Conservation (phyloP, 768 basidiomycete genomes). For the Pleurotus giganteus region DNA sequence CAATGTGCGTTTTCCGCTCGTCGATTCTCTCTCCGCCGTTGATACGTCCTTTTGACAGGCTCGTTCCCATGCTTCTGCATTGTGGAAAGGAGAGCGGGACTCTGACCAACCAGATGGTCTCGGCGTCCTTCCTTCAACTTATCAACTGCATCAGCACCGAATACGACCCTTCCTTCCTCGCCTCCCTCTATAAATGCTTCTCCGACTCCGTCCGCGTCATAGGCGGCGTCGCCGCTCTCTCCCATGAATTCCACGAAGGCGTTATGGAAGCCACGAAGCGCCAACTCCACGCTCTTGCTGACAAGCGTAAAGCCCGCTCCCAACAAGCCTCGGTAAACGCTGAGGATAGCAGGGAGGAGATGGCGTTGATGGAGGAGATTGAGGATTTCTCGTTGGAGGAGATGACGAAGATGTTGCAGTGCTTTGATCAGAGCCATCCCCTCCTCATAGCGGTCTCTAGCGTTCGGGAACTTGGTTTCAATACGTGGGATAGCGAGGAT, state of each 20-base stretch:
- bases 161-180: constrained; percentile 72
- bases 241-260: constrained; percentile 49
- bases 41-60: constrained; percentile 33
- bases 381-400: constrained; percentile 82
- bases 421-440: constrained; percentile 60
- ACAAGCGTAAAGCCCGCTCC: constrained; percentile 57
- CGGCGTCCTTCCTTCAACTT: constrained; percentile 65
- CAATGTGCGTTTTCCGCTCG: constrained; percentile 48
- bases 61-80: constrained; percentile 67
- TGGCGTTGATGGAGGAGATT: constrained; percentile 75
- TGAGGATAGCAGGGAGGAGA: constrained; percentile 53
- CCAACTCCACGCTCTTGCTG: constrained; percentile 68
- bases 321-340: constrained; percentile 28
- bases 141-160: constrained; percentile 65
- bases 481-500: constrained; percentile 46
- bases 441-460: constrained; percentile 68
- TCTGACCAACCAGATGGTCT: constrained; percentile 66
- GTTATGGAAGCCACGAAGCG: constrained; percentile 69
- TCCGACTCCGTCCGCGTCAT: constrained; percentile 59
- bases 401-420: constrained; percentile 61
- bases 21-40: background rate
- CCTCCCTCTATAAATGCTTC: constrained; percentile 72
- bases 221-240: constrained; percentile 51
- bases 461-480: constrained; percentile 67
- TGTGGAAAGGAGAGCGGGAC: constrained; percentile 67